These are phyloP conservation scores for Aulographum hederae DNA, from an alignment of 2,329 filamentous ascomycete genomes.

Conservation along the genomic window DNA sequence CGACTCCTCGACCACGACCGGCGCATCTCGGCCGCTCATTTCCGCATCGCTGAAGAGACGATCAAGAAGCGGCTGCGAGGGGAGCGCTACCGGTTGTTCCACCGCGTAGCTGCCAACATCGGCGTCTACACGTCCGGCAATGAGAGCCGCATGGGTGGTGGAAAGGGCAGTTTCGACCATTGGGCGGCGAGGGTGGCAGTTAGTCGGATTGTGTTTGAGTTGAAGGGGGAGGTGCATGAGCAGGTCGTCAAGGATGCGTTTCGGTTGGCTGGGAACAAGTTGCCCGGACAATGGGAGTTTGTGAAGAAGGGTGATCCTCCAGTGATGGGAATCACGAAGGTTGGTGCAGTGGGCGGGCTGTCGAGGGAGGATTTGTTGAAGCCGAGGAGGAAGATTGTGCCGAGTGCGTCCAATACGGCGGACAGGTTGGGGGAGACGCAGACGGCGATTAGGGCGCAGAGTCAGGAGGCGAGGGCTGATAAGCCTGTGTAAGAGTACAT, in stretches of 20 bases:
- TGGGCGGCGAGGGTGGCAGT: slow-evolving; percentile 86
- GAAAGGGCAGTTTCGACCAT: slow-evolving; percentile 92
- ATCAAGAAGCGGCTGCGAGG: slow-evolving; percentile 79
- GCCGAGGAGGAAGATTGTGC: slow-evolving; percentile 52
- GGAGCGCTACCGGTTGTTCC: slow-evolving; percentile 83
- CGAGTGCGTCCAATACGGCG: too few species aligned
- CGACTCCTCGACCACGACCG: slow-evolving; percentile 89
- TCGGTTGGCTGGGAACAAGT: slow-evolving; percentile 80
- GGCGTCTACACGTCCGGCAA: slow-evolving; percentile 93
- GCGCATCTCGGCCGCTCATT: slow-evolving; percentile 66
- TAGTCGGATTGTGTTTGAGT: slow-evolving; percentile 80
- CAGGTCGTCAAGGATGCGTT: slow-evolving; percentile 89
- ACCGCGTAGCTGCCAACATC: slow-evolving; percentile 77
- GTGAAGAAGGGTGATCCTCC: slow-evolving; percentile 82
- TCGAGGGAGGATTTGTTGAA: slow-evolving; percentile 71
- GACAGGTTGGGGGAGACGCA: too few species aligned
- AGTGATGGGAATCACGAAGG: slow-evolving; percentile 81
- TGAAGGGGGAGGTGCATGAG: slow-evolving; percentile 86
- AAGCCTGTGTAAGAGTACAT: too few species aligned
- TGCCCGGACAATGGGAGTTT: slow-evolving; percentile 85
- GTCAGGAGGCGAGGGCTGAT: too few species aligned
- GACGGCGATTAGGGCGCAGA: too few species aligned
- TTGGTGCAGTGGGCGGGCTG: slow-evolving; percentile 51
- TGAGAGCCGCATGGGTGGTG: slow-evolving; percentile 97
- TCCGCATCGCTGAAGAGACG: slow-evolving; percentile 84